Evolutionary conservation across 1,284 basidiomycete species (phyloP).

Genomic region (Ganoderma sinense): DNA sequence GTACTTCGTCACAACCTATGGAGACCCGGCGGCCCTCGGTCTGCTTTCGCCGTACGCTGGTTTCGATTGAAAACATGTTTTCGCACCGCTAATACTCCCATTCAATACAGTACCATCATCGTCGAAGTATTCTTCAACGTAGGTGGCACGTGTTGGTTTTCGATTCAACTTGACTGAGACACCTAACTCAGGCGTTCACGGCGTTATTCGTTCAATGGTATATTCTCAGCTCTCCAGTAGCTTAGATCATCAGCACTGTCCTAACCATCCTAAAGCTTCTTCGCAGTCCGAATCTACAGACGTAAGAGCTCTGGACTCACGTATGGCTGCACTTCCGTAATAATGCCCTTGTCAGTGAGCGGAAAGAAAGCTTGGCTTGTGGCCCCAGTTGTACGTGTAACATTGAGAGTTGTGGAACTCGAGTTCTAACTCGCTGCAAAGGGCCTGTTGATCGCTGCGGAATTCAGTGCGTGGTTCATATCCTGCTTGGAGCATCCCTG

Average conservation of each 20-base stretch:
- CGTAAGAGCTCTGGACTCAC: constrained; percentile 4
- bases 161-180: constrained; percentile 8
- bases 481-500: not conserved
- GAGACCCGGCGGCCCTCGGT: constrained; percentile 42
- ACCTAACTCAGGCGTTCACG: constrained; percentile 50
- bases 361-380: constrained; percentile 50
- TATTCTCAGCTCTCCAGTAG: constrained; percentile 16
- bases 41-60: constrained; percentile 8
- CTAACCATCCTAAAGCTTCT: constrained; percentile 46
- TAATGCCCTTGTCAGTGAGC: constrained; percentile 45
- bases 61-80: not conserved
- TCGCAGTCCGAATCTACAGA: constrained; percentile 58
- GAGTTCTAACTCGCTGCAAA: constrained; percentile 25
- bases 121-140: constrained; percentile 65
- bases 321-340: not conserved
- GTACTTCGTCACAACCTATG: constrained; percentile 59
- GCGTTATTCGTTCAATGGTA: constrained; percentile 62
- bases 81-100: not conserved
- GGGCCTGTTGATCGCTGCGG: constrained; percentile 51
- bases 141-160: constrained; percentile 16
- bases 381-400: constrained; percentile 44
- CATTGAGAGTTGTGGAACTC: not conserved
- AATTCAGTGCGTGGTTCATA: constrained; percentile 48
- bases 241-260: no score
- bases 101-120: constrained; percentile 51